A percentile compares a stretch with the other conserved stretches of the same genome.
Conservation (phyloP, 192 early-diverging fungal species). For the Backusella westeae region DNA sequence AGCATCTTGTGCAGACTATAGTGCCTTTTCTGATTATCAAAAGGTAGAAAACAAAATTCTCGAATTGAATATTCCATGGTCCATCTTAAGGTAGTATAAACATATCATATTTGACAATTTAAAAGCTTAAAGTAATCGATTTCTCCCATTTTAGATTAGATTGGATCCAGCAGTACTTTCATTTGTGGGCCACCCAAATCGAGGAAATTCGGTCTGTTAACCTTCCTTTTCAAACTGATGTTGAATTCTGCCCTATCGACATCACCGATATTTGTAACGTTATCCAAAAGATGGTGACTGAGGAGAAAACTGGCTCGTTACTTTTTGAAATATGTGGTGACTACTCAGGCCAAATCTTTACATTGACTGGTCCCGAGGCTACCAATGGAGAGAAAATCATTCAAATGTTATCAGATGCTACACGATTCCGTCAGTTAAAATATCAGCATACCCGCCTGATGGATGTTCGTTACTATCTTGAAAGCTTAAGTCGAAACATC, state of each 20-base stretch:
- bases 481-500: constrained; percentile 20
- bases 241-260: constrained; percentile 30
- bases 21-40: constrained; percentile 18
- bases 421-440: constrained; percentile 3
- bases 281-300: constrained; percentile 17
- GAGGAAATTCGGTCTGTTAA: constrained; percentile 17
- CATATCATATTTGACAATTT: not conserved
- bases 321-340: not conserved
- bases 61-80: constrained; percentile 7
- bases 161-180: constrained; percentile 30
- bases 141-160: constrained; percentile 17
- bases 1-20: constrained; percentile 12
- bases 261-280: constrained; percentile 27
- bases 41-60: constrained; percentile 20
- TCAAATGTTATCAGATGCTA: constrained; percentile 15
- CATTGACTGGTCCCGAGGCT: constrained; percentile 21
- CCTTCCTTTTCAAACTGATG: constrained; percentile 17
- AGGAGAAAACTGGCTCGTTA: not conserved
- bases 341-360: constrained; percentile 23
- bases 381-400: constrained; percentile 16
- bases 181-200: constrained; percentile 23
- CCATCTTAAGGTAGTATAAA: constrained; percentile 14
- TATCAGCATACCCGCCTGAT: constrained; percentile 20
- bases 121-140: not conserved
- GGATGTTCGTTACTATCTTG: constrained; percentile 26